Evolutionary conservation across 148 eudicot genomes (phyloP).

Genomic region (Gaultheria prostrata): DNA sequence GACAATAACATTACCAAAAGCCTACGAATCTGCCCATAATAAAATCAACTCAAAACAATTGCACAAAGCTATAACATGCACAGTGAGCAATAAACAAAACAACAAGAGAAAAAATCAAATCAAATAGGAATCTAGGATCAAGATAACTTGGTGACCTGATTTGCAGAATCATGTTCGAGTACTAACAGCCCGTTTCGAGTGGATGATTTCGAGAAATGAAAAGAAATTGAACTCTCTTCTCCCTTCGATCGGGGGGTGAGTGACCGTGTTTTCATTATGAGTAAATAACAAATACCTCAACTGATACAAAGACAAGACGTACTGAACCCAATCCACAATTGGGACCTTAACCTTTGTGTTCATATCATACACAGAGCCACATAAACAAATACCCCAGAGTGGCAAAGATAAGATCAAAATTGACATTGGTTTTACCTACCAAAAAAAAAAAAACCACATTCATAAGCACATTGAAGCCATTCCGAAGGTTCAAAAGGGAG

Average conservation of each 20-base stretch:
- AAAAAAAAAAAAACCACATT: background rate
- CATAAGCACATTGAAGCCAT: background rate
- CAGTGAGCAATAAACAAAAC: background rate
- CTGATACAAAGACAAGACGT: background rate
- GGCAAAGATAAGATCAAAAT: background rate
- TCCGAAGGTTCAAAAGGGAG: background rate
- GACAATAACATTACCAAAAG: background rate
- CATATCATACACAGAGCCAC: slow-evolving; percentile 3
- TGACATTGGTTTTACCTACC: background rate
- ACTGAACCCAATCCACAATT: slow-evolving; percentile 3
- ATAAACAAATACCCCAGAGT: background rate
- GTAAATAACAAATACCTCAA: background rate
- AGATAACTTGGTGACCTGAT: no score
- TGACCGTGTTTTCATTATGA: background rate
- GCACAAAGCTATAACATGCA: background rate
- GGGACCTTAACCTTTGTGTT: background rate
- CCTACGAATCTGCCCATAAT: background rate
- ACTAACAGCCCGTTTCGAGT: background rate
- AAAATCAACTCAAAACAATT: background rate
- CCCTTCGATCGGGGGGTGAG: background rate
- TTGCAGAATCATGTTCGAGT: background rate
- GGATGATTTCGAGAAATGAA: background rate
- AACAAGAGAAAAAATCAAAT: no score
- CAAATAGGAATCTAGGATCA: no score
- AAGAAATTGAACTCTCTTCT: background rate